Evolutionary conservation across 257 asterid genomes (phyloP), one percentile per base, ranked within the genome.

Genomic region (Scutellaria minor): DNA sequence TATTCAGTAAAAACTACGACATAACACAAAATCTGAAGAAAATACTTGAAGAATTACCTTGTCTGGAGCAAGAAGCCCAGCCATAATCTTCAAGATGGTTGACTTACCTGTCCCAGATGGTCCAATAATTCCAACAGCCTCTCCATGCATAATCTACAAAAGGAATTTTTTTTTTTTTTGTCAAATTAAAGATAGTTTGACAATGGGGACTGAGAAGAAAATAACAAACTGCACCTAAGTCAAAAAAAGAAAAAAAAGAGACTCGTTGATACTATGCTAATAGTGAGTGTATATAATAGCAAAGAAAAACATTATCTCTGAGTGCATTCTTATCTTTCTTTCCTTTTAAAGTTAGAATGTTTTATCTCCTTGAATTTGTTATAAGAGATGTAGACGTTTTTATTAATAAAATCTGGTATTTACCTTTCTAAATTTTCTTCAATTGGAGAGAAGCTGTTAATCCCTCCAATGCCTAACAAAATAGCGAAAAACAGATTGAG

Each of bases 51-150:
- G 9, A 56, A 59, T 75, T 82, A 93, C 98, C 97, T 85, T 85
- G 80, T 95, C 99, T 35, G 99, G 99, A 79, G 94, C 97, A 84
- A 95, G 96, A 79, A 95, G 98, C 78, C 99, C 99, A 42, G 99
- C 97, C 84, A 95, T 90, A 77, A 95, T 87, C 89, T 95, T 95
- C 84, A 95, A 85, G 59, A 95, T 88, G 63, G 99, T 95, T 40
- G 99, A 95, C 77, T 95, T 95, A 59, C 99, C 99, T 11, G 99
- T 95, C 73, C 98, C 99, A 71, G 99, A 95, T 75, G 99, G 99
- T 77, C 99, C 99, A 84, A 94, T 91, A 74, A 94, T 91, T 70
- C 99, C 99, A 68, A 94, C 93, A 82, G 99, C 99, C 83, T 94
- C 99, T 70, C 99, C 99, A 81, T 87, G 96, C 85, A 93, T 89